These are phyloP conservation scores for Blastobotrys niveus DNA, from an alignment of 1,139 yeast species.

Conservation along the genomic window DNA sequence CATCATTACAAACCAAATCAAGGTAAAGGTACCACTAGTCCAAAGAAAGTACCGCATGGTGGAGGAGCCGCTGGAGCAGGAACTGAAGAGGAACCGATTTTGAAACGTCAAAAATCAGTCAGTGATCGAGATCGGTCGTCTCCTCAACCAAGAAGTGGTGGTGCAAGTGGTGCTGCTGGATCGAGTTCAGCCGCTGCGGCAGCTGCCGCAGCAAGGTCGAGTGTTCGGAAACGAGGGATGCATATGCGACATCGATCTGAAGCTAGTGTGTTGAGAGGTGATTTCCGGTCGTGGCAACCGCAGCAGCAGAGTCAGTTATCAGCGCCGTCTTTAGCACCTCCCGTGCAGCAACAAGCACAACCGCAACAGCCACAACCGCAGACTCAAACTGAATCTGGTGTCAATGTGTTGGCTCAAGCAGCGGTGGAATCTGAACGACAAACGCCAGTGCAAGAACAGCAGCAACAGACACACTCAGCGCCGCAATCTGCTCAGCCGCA, in stretches of 20 bases:
- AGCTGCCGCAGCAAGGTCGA: constrained; percentile 22
- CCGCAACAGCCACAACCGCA: constrained; percentile 1
- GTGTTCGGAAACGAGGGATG: constrained; percentile 22
- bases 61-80: constrained; percentile 1
- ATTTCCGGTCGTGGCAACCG: constrained; percentile 9
- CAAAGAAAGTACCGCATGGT: constrained; percentile 14
- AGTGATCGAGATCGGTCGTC: constrained; percentile 18
- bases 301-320: neutral
- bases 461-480: neutral
- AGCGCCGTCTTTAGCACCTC: neutral
- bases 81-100: constrained; percentile 15
- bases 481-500: neutral
- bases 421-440: constrained; percentile 17
- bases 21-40: constrained; percentile 16
- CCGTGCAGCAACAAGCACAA: constrained; percentile 4
- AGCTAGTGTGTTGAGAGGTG: constrained; percentile 22
- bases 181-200: constrained; percentile 17
- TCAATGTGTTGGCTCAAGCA: constrained; percentile 21
- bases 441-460: neutral
- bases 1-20: constrained; percentile 30
- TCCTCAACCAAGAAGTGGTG: constrained; percentile 12
- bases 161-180: constrained; percentile 10
- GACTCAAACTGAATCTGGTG: constrained; percentile 6
- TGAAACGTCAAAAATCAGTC: constrained; percentile 21
- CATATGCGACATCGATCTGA: constrained; percentile 33